Base-by-base conservation (phyloP, 805 yeast species). In the Candida pseudofarinosa region DNA sequence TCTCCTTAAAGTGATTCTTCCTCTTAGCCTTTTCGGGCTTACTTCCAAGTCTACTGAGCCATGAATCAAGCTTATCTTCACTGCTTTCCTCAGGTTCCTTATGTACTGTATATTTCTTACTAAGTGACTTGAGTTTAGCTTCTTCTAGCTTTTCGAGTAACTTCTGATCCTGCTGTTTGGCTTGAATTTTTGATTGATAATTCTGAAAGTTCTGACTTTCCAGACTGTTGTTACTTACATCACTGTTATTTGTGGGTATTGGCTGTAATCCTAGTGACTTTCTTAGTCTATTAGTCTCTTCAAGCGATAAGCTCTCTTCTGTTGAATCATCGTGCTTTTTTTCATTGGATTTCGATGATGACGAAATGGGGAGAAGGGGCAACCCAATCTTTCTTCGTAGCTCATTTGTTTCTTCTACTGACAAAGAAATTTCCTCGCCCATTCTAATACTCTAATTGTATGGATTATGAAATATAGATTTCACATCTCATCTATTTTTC, bases 201-300 rank as follows among this genome's bases (percentile, higher is more conserved):
- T 48, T 41, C 31, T 58, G 36, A 28, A 50, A 48, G 26, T 50
- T 53, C 37, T 52, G 41, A 33, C 37, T 40, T 44, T 47, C 54
- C 44, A 48, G 33, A 28, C 32, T 26, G 17, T 19, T 17, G 18
- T 30, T 45, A 16, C 44, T 34, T 4, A 70, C 73, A 15, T 15
- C 17, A n/a, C 7, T n/a, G 6, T 13, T 7, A 7, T n/a, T 15
- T 15, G 13, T 14, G 7, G 14, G 17, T 14, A 79, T 71, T 1
- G 83, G 81, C 31, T 73, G 71, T 42, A 81, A 62, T 0, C 86
- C 86, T 8, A 79, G 51, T 10, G 74, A 68, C 4, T 62, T 47
- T 18, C 88, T 60, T 5, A 79, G 62, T 49, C 60, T 64, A 52
- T 81, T 81, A 0, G 86, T 81, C 45, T 81, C 85, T 44, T 74